phyloP scores from a whole-genome alignment of 208 protist species.

The Lotmaria passim region DNA sequence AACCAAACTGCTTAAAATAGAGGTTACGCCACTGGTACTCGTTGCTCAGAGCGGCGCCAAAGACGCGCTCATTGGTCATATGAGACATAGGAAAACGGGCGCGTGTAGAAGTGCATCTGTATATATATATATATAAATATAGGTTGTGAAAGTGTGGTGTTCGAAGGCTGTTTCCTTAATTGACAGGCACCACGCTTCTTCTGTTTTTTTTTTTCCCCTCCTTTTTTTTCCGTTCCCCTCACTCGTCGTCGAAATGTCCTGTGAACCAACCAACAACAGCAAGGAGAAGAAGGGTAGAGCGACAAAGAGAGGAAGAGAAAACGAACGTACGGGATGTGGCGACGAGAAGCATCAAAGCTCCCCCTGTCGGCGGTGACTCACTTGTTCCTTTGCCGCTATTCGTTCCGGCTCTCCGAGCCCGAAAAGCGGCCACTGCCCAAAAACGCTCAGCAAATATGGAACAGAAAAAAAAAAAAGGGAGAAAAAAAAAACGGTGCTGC shows the following conservation, averaged over 20 bases:
- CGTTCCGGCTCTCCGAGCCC: too few relatives aligned
- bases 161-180: too few relatives aligned
- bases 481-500: too few relatives aligned
- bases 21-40: constrained; percentile 89
- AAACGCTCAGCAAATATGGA: too few relatives aligned
- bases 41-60: constrained; percentile 58
- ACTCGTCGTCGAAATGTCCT: too few relatives aligned
- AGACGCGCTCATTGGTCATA: constrained; percentile 23
- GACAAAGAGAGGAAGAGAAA: neutral
- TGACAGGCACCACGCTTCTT: neutral
- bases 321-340: neutral
- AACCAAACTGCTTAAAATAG: constrained; percentile 72
- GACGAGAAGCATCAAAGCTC: too few relatives aligned
- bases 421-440: too few relatives aligned
- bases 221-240: too few relatives aligned
- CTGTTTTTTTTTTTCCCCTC: neutral
- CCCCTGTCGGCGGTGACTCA: too few relatives aligned
- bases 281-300: neutral
- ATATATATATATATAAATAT: neutral
- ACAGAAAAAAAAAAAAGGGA: too few relatives aligned
- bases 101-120: neutral
- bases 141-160: neutral
- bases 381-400: too few relatives aligned
- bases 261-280: too few relatives aligned
- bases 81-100: constrained; percentile 10